A percentile compares a stretch with the other conserved stretches of the same genome.
Conservation (phyloP, 768 basidiomycete species). For the Lepiota subincarnata region DNA sequence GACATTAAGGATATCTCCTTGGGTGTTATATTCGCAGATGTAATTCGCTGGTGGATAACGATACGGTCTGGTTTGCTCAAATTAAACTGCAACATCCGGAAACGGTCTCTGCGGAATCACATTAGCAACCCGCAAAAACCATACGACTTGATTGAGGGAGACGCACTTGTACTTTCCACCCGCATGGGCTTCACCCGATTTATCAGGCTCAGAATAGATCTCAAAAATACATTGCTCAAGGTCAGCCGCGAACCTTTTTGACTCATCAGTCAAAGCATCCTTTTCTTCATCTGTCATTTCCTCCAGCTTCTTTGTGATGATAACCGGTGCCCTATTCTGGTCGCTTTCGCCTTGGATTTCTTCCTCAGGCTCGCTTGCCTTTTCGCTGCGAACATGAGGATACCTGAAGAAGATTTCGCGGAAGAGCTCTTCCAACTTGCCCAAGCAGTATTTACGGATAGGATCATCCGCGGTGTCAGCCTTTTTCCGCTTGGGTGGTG, state of each 20-base stretch:
- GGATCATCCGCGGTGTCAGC: constrained; percentile 55
- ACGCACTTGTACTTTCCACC: constrained; percentile 78
- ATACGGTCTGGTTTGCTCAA: constrained; percentile 78
- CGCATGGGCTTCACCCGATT: constrained; percentile 55
- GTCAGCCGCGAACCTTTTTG: constrained; percentile 61
- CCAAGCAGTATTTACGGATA: constrained; percentile 73
- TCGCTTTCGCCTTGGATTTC: constrained; percentile 1
- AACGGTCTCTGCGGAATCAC: constrained; percentile 63
- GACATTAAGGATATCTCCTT: constrained; percentile 80
- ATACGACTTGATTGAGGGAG: background rate
- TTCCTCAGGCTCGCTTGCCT: constrained; percentile 21
- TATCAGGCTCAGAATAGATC: constrained; percentile 74
- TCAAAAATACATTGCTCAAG: constrained; percentile 78
- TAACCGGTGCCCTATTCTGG: background rate
- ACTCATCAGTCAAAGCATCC: constrained; percentile 47
- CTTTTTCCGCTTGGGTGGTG: constrained; percentile 19
- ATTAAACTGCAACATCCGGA: constrained; percentile 88
- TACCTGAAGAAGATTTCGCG: constrained; percentile 68
- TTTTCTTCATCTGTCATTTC: constrained; percentile 61
- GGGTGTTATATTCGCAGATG: constrained; percentile 58
- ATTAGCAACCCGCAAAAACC: constrained; percentile 4
- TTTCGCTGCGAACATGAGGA: constrained; percentile 45
- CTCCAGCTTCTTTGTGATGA: constrained; percentile 42
- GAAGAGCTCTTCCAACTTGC: constrained; percentile 71
- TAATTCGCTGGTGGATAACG: constrained; percentile 75